Evolutionary conservation across 2,329 filamentous ascomycete genomes (phyloP).

Genomic region (Neopestalotiopsis clavispora): DNA sequence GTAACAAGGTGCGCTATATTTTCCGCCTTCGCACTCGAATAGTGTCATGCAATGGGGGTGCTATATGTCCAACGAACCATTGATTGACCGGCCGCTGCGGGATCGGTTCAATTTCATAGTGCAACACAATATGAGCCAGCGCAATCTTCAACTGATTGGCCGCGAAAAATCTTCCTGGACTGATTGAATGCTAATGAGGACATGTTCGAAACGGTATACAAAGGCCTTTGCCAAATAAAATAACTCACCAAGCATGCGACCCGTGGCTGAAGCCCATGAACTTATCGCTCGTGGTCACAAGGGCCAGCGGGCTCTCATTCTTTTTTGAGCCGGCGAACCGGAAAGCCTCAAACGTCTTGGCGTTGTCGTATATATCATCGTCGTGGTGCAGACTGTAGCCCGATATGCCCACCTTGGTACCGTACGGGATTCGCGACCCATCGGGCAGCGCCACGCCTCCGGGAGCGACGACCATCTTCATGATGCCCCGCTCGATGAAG

Average conservation of each 20-base stretch:
- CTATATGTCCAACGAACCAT: conserved; percentile 36
- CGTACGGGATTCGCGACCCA: conserved; percentile 37
- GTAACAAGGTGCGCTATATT: not conserved
- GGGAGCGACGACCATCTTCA: conserved; percentile 40
- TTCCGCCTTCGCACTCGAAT: conserved; percentile 27
- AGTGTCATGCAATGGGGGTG: conserved; percentile 29
- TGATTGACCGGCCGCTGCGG: conserved; percentile 27
- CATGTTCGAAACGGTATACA: not conserved
- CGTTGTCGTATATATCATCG: conserved; percentile 36
- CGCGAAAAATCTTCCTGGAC: conserved; percentile 45
- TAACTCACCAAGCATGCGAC: conserved; percentile 39
- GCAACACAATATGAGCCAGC: conserved; percentile 36
- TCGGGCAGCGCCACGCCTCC: conserved; percentile 38
- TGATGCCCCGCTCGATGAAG: conserved; percentile 41
- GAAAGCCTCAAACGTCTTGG: conserved; percentile 41
- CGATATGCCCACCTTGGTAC: conserved; percentile 41
- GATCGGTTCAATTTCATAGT: conserved; percentile 42
- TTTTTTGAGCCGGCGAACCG: conserved; percentile 35
- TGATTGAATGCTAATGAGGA: conserved; percentile 13
- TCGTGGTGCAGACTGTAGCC: conserved; percentile 40
- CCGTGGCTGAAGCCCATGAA: conserved; percentile 44
- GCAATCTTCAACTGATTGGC: conserved; percentile 43
- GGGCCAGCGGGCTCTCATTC: conserved; percentile 25
- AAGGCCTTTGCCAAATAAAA: not conserved
- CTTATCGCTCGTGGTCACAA: conserved; percentile 37